Evolutionary conservation across 2,329 filamentous ascomycete genomes (phyloP), one percentile per base, ranked within the genome.

Genomic region (Fusarium sp.): DNA sequence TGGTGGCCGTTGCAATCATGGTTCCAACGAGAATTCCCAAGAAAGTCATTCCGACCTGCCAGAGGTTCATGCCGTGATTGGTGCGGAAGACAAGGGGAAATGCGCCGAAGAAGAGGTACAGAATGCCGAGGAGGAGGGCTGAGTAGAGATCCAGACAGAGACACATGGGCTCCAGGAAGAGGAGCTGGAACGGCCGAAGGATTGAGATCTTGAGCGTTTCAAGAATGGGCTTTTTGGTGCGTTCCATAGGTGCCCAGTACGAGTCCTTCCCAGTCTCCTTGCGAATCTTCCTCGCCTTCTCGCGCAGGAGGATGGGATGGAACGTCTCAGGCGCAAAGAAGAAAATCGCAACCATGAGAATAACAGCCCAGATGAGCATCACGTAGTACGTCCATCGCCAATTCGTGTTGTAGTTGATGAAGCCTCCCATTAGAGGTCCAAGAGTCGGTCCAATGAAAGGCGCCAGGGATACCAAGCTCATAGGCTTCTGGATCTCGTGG

Each of bases 51-150:
- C 70, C 70, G 0, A 44, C 35, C 4, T 81, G 90, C 82, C 90
- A 94, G 4, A 93, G 81, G 40, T 86, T 87, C 79, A 96, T 92
- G 7, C 85, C 87, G 75, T 95, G 90, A 32, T 90, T 89, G 33
- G 84, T 86, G 24, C 83, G 77, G 75, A 96, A 96, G 9, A 96
- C 87, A n/a, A 95, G 80, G 3, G 90, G 86, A 67, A 96, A 95
- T 0, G 93, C 92, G 9, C 92, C 92, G 74, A 95, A 95, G 80
- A 95, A 96, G 6, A 96, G 86, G 75, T 96, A 96, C 1, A 96
- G 79, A 22, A 95, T 90, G 2, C 93, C 93, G 5, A 96, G 82
- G 10, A 96, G 81, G 46, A 96, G 86, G n/a, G 92, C 92, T 0
- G 91, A 92, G 71, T 93, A 92, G 13, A 94, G 79, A 75, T 92